Evolutionary conservation across 176 grass and related monocot genomes (phyloP).

Genomic region (Aegilops longissima): DNA sequence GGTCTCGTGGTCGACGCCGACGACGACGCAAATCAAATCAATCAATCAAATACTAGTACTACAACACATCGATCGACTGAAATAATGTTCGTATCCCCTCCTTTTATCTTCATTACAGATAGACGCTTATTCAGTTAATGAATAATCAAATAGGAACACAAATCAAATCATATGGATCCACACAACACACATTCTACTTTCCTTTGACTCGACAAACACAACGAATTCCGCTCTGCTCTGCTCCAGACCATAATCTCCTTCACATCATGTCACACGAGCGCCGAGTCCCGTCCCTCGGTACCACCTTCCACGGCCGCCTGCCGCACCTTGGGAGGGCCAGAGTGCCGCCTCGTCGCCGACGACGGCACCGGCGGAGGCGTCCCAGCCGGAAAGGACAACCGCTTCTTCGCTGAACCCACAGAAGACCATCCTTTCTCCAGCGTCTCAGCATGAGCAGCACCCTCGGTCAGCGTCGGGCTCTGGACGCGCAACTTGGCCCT

Average conservation of each 20-base stretch:
- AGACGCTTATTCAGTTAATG: no score
- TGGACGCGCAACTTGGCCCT: slow-evolving; percentile 56
- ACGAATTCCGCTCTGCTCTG: no score
- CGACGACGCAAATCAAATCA: no score
- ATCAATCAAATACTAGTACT: no score
- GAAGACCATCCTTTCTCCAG: slow-evolving; percentile 37
- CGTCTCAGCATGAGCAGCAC: neutral
- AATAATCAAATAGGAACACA: no score
- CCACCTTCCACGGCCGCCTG: neutral
- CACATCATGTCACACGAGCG: neutral
- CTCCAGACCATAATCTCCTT: neutral
- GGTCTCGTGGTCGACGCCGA: no score
- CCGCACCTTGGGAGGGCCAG: slow-evolving; percentile 56
- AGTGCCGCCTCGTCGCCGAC: slow-evolving; percentile 34
- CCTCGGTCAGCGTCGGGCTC: slow-evolving; percentile 30
- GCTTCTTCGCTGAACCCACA: slow-evolving; percentile 49
- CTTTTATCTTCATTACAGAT: no score
- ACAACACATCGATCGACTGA: no score
- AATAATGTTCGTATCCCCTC: no score
- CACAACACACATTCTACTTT: no score
- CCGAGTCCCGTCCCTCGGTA: neutral
- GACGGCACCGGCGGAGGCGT: slow-evolving; percentile 5
- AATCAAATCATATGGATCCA: no score
- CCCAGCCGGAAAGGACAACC: slow-evolving; percentile 48
- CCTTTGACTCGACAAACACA: no score